Evolutionary conservation across 768 basidiomycete genomes (phyloP).

Genomic region (Bullera alba): DNA sequence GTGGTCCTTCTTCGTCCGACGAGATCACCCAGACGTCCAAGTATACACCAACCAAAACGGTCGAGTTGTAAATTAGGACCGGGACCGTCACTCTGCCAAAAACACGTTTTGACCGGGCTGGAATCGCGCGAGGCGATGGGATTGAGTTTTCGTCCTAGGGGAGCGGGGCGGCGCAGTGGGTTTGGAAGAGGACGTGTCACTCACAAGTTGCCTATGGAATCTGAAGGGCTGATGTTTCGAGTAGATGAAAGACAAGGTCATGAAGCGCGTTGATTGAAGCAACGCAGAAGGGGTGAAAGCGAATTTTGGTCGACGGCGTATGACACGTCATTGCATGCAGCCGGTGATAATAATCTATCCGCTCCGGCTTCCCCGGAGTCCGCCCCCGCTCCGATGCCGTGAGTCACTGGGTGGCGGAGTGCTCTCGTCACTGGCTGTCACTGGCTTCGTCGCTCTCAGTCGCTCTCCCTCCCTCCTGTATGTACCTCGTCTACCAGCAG

Average conservation of each 20-base stretch:
- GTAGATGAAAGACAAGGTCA: not conserved
- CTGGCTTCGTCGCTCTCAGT: no score
- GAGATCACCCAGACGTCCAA: not conserved
- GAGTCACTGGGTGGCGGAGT: no score
- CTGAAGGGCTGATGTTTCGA: not conserved
- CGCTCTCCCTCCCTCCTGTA: no score
- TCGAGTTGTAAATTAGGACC: not conserved
- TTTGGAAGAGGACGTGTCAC: not conserved
- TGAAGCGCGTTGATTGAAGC: no score
- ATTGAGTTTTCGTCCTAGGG: not conserved
- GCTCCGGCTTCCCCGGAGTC: no score
- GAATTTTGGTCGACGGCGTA: not conserved
- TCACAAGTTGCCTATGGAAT: not conserved
- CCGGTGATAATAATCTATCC: no score
- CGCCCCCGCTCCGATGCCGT: no score
- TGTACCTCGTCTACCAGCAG: no score
- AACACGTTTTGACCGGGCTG: not conserved
- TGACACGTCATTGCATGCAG: not conserved
- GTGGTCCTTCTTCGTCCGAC: not conserved
- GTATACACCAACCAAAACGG: no score
- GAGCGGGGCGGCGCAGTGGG: not conserved
- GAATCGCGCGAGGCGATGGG: not conserved
- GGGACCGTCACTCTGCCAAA: not conserved
- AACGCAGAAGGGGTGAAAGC: not conserved
- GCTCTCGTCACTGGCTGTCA: no score